phyloP scores from a whole-genome alignment of 2,329 filamentous ascomycete species.

The Daldinia sp. region DNA sequence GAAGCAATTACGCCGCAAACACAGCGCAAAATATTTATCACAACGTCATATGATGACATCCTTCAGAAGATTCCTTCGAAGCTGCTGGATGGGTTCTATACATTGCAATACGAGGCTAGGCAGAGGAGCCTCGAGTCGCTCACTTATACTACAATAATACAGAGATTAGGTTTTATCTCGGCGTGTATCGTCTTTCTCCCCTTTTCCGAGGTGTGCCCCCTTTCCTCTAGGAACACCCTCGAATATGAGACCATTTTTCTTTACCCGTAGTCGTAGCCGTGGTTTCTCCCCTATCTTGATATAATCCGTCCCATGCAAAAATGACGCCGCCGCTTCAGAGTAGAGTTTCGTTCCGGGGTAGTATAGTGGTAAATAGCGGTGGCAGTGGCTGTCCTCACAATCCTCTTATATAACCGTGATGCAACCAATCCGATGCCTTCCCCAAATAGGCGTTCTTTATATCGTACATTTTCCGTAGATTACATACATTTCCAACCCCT shows the following conservation, averaged over 20 bases:
- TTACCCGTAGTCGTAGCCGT: constrained; percentile 9
- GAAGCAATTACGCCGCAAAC: not conserved
- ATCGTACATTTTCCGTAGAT: constrained; percentile 8
- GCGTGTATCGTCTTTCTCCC: constrained; percentile 7
- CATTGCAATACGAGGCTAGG: constrained; percentile 22
- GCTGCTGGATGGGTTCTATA: constrained; percentile 22
- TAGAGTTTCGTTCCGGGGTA: constrained; percentile 29
- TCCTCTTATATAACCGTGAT: constrained; percentile 18
- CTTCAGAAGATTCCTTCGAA: not conserved
- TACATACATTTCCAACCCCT: not conserved
- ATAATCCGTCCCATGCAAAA: constrained; percentile 25
- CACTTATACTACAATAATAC: constrained; percentile 42
- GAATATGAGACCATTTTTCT: constrained; percentile 13
- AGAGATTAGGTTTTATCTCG: constrained; percentile 37
- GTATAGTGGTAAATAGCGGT: not conserved
- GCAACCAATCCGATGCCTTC: constrained; percentile 11
- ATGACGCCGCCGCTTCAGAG: constrained; percentile 26
- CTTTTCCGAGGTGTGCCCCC: not conserved
- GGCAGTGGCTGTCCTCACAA: not conserved
- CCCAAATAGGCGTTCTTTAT: not conserved
- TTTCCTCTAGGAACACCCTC: not conserved
- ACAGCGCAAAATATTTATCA: not conserved
- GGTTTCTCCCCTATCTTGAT: not conserved
- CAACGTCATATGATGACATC: not conserved
- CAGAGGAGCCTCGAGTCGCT: constrained; percentile 15